Conservation (phyloP, 305 asterid species). For the Fraxinus latifolia region DNA sequence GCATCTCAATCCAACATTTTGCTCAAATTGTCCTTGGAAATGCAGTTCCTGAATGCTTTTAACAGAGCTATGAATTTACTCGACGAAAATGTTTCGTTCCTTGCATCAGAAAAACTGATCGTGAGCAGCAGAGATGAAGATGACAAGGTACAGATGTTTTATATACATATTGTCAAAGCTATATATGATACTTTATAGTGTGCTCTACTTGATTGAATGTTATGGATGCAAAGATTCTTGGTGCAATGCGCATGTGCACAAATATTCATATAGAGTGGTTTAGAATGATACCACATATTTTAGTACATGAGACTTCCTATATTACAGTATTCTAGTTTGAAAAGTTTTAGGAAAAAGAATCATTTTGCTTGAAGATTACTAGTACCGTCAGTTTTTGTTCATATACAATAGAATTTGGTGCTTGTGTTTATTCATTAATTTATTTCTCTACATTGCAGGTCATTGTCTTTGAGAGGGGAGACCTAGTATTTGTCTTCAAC, state of each 20-base stretch:
- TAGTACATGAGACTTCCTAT: background rate
- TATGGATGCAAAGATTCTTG: background rate
- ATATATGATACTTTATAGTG: conserved; percentile 14
- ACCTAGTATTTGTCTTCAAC: conserved; percentile 84
- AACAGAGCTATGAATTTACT: conserved; percentile 87
- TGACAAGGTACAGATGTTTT: conserved; percentile 55
- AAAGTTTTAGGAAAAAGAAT: background rate
- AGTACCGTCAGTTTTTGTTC: background rate
- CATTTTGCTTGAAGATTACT: background rate
- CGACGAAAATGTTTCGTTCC: conserved; percentile 69
- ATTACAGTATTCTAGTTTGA: background rate
- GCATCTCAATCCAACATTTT: conserved; percentile 20
- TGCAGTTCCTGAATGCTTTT: conserved; percentile 96
- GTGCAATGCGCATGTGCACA: conserved; percentile 1
- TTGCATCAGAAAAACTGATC: conserved; percentile 68
- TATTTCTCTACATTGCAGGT: conserved; percentile 50
- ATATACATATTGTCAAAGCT: conserved; percentile 4
- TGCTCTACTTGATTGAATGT: background rate
- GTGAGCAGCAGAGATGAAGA: conserved; percentile 77
- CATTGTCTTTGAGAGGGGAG: conserved; percentile 90
- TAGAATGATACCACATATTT: background rate
- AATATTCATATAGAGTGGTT: background rate
- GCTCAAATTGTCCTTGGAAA: conserved; percentile 26
- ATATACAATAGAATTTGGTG: background rate
- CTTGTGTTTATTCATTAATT: conserved; percentile 7